Base-by-base conservation (phyloP, 2,329 filamentous ascomycete species). In the Chaetomium olivaceum region DNA sequence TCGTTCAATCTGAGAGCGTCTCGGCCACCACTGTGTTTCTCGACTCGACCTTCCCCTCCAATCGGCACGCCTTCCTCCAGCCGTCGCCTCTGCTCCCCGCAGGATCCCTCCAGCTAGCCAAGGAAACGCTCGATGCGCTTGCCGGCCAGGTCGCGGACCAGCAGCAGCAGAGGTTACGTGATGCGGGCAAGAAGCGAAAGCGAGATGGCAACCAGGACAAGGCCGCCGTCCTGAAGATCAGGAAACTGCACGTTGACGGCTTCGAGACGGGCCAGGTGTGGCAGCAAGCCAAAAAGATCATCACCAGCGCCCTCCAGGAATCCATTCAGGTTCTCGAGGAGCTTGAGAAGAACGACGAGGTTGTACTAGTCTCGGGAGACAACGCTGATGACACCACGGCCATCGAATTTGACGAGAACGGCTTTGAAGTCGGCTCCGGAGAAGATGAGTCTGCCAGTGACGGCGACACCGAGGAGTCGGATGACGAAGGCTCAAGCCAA, bases 181-280 rank as follows among this genome's bases (percentile, higher is more conserved):
- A 90, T 69, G 80, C 82, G 2, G 70, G 71, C 69, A 88, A 87
- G 71, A 89, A 96, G 81, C 83, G 91, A 68, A 96, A 95, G 82
- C 83, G 91, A 70, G 79, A 84, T 48, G 74, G 78, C 29, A 77
- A 76, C 4, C 79, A 83, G 60, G 78, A 78, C 36, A 77, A 77
- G 39, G 73, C 78, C 57, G 78, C 85, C 69, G 80, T 90, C 1
- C 75, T 97, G 69, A 92, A 92, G 73, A 81, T 97, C 73, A 89
- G 91, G 72, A 93, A 91, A 77, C 81, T 99, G 19, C 91, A 97
- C 75, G 82, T 92, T 7, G 88, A 96, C 64, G 95, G 94, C 0
- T 97, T 98, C 72, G 91, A 91, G 72, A 89, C 91, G 12, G 87
- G 89, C 23, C 94, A 98, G 78, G 89, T 99, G 52, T 99, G 94